A percentile compares a stretch with the other conserved stretches of the same genome.
These are phyloP conservation scores for Brachypodium distachyon DNA, from an alignment of 202 grass and related monocot genomes.

Conservation along the genomic window DNA sequence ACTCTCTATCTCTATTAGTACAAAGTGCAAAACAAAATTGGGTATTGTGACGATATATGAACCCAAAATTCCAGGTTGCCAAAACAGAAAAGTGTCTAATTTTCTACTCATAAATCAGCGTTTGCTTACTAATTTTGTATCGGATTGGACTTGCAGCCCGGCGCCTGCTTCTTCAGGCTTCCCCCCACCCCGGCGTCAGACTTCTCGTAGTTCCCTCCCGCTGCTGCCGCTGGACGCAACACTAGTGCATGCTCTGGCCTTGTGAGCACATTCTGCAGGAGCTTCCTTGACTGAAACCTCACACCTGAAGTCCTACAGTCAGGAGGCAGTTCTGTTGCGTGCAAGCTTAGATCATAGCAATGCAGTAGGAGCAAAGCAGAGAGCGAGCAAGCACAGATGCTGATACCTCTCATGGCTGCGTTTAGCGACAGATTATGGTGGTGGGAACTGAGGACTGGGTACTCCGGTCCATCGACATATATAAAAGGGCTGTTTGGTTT, in stretches of 20 bases:
- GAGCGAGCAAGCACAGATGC: background rate
- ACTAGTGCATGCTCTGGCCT: background rate
- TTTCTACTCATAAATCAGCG: background rate
- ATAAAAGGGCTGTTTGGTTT: too few species aligned
- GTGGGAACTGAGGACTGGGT: background rate
- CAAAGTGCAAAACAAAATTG: background rate
- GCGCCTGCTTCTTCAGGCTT: slow-evolving; percentile 30
- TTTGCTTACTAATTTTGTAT: slow-evolving; percentile 30
- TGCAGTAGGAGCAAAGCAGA: slow-evolving; percentile 23
- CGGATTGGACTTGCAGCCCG: slow-evolving; percentile 44
- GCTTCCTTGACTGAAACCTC: slow-evolving; percentile 17
- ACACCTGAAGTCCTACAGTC: background rate
- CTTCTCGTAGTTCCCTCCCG: background rate
- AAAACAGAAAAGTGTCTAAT: background rate
- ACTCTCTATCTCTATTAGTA: background rate
- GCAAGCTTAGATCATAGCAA: slow-evolving; percentile 1
- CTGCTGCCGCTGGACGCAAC: background rate
- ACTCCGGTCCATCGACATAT: background rate
- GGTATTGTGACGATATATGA: background rate
- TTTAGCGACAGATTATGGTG: background rate
- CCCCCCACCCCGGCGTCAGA: background rate
- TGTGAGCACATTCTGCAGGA: background rate
- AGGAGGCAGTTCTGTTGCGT: background rate
- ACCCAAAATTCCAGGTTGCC: background rate
- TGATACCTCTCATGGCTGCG: slow-evolving; percentile 22